phyloP scores from a whole-genome alignment of 257 asterid species.

The Parsonsia alboflavescens region DNA sequence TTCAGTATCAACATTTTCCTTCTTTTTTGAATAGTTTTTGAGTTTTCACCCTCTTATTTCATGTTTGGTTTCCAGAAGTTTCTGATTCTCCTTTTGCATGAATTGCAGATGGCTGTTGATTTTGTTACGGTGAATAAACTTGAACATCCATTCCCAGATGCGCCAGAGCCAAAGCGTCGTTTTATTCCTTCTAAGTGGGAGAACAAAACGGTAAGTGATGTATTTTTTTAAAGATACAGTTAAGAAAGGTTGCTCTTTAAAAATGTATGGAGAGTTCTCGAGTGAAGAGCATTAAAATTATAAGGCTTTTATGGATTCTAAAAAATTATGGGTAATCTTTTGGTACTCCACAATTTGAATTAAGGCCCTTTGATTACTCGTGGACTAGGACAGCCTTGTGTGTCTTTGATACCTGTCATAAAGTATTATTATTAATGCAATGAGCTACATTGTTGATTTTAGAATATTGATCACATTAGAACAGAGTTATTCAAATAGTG shows the following conservation, averaged over 20 bases:
- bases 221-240: background rate
- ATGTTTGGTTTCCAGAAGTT: background rate
- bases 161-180: conserved; percentile 98
- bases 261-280: background rate
- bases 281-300: background rate
- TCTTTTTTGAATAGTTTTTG: background rate
- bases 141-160: conserved; percentile 80
- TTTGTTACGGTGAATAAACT: conserved; percentile 77
- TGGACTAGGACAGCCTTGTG: background rate
- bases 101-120: conserved; percentile 74
- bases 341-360: background rate
- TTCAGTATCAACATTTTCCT: background rate
- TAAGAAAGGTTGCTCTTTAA: conserved; percentile 4
- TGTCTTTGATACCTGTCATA: background rate
- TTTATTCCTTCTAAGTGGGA: conserved; percentile 95
- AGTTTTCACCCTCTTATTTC: background rate
- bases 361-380: background rate
- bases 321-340: background rate
- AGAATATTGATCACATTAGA: background rate
- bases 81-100: conserved; percentile 12
- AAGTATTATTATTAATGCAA: too few relatives aligned
- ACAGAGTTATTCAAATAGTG: background rate
- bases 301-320: background rate
- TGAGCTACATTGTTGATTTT: background rate
- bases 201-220: conserved; percentile 56